Conservation (phyloP, 2,329 filamentous ascomycete genomes). For the Fusarium fujikuroi region DNA sequence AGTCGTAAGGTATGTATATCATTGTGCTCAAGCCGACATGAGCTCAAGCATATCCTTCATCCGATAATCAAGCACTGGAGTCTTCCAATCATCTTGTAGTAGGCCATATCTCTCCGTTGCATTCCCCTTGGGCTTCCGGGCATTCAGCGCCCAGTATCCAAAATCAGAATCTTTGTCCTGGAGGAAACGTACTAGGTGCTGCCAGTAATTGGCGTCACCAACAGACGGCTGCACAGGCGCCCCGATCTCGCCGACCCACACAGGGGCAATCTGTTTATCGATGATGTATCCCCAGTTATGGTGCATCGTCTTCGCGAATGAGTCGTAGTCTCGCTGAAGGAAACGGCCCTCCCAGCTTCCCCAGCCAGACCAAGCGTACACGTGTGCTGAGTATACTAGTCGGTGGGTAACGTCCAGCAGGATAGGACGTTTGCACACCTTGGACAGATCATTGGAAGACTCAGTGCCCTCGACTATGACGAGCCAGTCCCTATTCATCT, state of each 20-base stretch:
- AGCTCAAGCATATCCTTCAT: conserved; percentile 70
- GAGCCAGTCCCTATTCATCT: conserved; percentile 71
- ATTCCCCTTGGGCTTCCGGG: conserved; percentile 69
- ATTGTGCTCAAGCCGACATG: conserved; percentile 49
- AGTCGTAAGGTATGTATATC: conserved; percentile 6
- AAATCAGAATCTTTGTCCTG: conserved; percentile 70
- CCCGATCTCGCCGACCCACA: conserved; percentile 77
- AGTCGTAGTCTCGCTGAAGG: conserved; percentile 67
- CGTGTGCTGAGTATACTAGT: conserved; percentile 75
- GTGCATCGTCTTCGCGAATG: conserved; percentile 71
- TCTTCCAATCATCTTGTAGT: conserved; percentile 72
- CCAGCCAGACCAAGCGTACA: conserved; percentile 78
- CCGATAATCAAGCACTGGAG: conserved; percentile 69
- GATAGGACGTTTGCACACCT: conserved; percentile 66
- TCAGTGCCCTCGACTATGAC: conserved; percentile 75
- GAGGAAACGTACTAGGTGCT: conserved; percentile 69
- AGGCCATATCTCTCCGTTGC: conserved; percentile 70
- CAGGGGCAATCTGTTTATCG: conserved; percentile 58
- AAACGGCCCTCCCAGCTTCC: conserved; percentile 69
- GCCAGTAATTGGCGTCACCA: conserved; percentile 73
- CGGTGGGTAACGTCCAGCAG: conserved; percentile 63
- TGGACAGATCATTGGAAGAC: conserved; percentile 72
- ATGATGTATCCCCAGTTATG: conserved; percentile 74
- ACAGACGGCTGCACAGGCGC: conserved; percentile 63
- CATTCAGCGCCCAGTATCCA: conserved; percentile 77